A percentile compares a stretch with the other conserved stretches of the same genome.
Evolutionary conservation across 2,329 filamentous ascomycete species (phyloP).

Genomic region (Neonectria punicea): DNA sequence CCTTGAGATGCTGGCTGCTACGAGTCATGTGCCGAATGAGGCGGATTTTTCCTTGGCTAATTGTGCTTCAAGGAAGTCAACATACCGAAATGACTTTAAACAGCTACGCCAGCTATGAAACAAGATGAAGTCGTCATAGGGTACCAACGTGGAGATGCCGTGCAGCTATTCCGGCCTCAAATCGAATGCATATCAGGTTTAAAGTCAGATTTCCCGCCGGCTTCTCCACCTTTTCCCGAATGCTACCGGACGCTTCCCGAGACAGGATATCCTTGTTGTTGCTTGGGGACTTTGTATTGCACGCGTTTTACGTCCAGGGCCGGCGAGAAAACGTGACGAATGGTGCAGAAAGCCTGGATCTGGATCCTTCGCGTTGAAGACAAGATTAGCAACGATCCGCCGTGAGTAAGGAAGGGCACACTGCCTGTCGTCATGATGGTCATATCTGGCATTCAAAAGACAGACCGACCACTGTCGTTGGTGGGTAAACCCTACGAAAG

Average conservation of each 20-base stretch:
- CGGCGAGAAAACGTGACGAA: not conserved
- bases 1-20: not conserved
- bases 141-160: not conserved
- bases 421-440: not conserved
- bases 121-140: not conserved
- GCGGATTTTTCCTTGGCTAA: not conserved
- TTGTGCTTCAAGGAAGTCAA: not conserved
- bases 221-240: constrained; percentile 1
- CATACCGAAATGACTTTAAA: not conserved
- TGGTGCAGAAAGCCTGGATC: not conserved
- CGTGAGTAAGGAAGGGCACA: not conserved
- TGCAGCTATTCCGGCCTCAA: not conserved
- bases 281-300: not conserved
- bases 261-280: constrained; percentile 7
- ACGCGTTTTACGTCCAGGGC: not conserved
- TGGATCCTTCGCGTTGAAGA: constrained; percentile 1
- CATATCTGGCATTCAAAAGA: not conserved
- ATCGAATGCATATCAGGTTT: not conserved
- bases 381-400: not conserved
- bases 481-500: not conserved
- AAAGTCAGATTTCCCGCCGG: constrained; percentile 1
- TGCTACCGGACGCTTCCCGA: constrained; percentile 5
- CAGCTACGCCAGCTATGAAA: no score
- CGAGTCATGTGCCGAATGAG: not conserved
- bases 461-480: not conserved